phyloP scores from a whole-genome alignment of 2,329 filamentous ascomycete species.

The Lasiodiplodia citricola region DNA sequence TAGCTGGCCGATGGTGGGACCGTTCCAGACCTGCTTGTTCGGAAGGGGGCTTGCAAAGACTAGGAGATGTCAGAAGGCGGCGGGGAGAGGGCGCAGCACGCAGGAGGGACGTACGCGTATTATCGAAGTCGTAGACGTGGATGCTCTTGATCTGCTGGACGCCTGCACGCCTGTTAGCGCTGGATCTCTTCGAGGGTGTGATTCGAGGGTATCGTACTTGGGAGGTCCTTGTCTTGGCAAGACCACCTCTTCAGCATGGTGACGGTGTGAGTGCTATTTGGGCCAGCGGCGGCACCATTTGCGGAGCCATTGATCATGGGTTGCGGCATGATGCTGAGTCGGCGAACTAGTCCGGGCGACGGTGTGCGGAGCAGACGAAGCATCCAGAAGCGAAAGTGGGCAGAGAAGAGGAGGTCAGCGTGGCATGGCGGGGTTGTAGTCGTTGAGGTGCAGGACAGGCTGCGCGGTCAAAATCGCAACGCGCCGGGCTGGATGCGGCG shows the following conservation, averaged over 20 bases:
- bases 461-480: constrained; percentile 1
- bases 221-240: constrained; percentile 72
- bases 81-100: constrained; percentile 15
- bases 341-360: neutral
- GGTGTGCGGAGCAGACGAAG: neutral
- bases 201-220: constrained; percentile 54
- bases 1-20: constrained; percentile 75
- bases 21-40: constrained; percentile 86
- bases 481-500: constrained; percentile 2
- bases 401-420: neutral
- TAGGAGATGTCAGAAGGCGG: constrained; percentile 41
- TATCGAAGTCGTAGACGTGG: constrained; percentile 98
- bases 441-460: neutral
- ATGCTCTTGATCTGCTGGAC: constrained; percentile 75
- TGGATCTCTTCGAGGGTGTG: neutral
- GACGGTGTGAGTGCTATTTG: constrained; percentile 58
- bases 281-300: constrained; percentile 32
- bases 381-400: constrained; percentile 4
- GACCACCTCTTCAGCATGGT: constrained; percentile 87
- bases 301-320: constrained; percentile 33
- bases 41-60: constrained; percentile 92
- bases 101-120: constrained; percentile 69
- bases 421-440: constrained; percentile 6
- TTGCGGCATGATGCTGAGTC: constrained; percentile 18
- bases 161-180: constrained; percentile 46